Evolutionary conservation across 805 yeast genomes (phyloP), one percentile per base, ranked within the genome.

Genomic region (Spathaspora boniae): DNA sequence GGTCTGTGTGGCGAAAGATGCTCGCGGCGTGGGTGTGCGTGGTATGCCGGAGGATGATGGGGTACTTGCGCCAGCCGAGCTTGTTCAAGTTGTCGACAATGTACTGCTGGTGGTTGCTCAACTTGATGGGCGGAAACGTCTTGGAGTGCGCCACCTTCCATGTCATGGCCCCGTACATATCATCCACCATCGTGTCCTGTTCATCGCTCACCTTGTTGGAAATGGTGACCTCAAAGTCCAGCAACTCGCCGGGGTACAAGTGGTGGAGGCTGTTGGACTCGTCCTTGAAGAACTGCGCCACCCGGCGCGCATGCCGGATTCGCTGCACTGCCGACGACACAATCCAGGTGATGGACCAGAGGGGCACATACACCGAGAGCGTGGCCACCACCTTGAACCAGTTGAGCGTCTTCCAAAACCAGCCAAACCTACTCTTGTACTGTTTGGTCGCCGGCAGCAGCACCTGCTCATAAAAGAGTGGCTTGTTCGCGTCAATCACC

Each of bases 1-100:
- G 68, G 8, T 69, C 67, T 20, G 72, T 74, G 16, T 62, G 60
- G 33, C 95, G 70, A 28, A 80, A 85, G 40, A 86, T 83, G 2
- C 86, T 80, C 2, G 93, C 94, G 1, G 94, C 86, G 51, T 86
- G 96, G 1, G 94, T 74, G 29, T 79, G 74, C 32, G 69, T 69
- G 5, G 91, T 80, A 20, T 72, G 62, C 25, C 80, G 70, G 39
- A 86, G 82, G 40, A 80, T 71, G 18, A 86, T 70, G 0, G 93
- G 89, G 46, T 58, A 81, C 52, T 85, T 86, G 28, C 62, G 55
- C 95, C 95, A 87, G 2, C 61, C 49, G 4, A 85, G 53, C 3
- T 56, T 45, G 54, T 86, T 86, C 52, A 86, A 68, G 39, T 53
- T 52, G 34, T 70, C 67, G 19, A 58, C 58, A 27, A 84, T 82